phyloP scores from a whole-genome alignment of 768 basidiomycete genomes.

The Boletus subcaerulescens region DNA sequence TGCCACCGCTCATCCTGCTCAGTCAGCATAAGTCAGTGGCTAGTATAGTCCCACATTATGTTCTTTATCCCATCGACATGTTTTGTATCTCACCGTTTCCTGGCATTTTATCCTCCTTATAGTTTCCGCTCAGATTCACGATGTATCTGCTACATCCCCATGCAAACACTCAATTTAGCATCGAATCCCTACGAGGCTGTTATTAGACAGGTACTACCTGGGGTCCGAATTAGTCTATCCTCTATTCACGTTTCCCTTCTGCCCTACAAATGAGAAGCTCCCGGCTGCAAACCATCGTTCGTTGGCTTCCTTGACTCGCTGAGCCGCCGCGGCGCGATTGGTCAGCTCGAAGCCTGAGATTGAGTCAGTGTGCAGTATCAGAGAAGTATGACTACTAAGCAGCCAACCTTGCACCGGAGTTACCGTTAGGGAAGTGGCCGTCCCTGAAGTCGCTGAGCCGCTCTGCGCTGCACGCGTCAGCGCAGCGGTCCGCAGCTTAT shows the following conservation, averaged over 20 bases:
- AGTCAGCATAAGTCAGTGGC: conserved; percentile 16
- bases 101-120: conserved; percentile 19
- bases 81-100: background rate
- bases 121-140: conserved; percentile 11
- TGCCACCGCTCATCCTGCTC: conserved; percentile 48
- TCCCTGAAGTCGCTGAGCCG: conserved; percentile 63
- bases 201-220: background rate
- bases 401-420: conserved; percentile 89
- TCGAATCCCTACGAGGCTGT: background rate
- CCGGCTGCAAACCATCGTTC: conserved; percentile 94
- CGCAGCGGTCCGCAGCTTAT: conserved; percentile 85
- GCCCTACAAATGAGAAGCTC: conserved; percentile 75
- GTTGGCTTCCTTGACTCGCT: conserved; percentile 92
- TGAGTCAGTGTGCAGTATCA: conserved; percentile 11
- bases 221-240: conserved; percentile 16
- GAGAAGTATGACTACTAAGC: background rate
- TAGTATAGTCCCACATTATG: background rate
- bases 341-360: conserved; percentile 81
- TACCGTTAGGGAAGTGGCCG: conserved; percentile 87
- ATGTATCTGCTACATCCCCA: conserved; percentile 11
- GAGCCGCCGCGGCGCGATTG: conserved; percentile 83
- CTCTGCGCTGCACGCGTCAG: conserved; percentile 71
- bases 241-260: conserved; percentile 38
- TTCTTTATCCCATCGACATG: background rate
- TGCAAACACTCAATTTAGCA: conserved; percentile 5